Evolutionary conservation across 345 rosid genomes (phyloP).

Genomic region (Reutealis trisperma): DNA sequence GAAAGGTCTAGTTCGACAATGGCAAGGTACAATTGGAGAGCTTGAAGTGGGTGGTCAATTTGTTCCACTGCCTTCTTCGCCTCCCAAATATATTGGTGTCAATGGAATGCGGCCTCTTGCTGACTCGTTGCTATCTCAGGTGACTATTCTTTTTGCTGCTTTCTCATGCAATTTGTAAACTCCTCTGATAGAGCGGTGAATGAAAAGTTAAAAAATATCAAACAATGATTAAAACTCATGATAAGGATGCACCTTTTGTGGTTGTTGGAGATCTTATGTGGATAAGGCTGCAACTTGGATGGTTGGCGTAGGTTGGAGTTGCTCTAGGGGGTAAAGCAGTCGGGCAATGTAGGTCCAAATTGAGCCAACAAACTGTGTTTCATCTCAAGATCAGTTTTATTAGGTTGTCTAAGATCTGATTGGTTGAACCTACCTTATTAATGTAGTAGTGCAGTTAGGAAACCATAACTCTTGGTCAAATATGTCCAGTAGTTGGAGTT

Average conservation of each 20-base stretch:
- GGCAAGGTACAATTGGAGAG: conserved; percentile 73
- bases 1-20: conserved; percentile 66
- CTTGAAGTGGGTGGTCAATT: conserved; percentile 80
- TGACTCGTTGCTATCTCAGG: conserved; percentile 71
- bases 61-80: conserved; percentile 51
- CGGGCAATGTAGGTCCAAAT: background rate
- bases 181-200: background rate
- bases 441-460: too few relatives aligned
- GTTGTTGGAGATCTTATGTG: background rate
- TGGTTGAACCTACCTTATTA: background rate
- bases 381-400: background rate
- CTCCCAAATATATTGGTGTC: conserved; percentile 70
- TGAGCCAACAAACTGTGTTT: background rate
- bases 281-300: background rate
- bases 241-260: background rate
- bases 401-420: background rate
- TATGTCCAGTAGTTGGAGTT: too few relatives aligned
- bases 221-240: background rate
- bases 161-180: background rate
- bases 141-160: conserved; percentile 12
- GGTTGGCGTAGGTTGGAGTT: background rate
- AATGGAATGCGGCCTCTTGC: conserved; percentile 88
- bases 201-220: background rate
- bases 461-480: too few relatives aligned
- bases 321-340: background rate